Conservation (phyloP, 108 stramenopile genomes). For the Epithemia pelagica region DNA sequence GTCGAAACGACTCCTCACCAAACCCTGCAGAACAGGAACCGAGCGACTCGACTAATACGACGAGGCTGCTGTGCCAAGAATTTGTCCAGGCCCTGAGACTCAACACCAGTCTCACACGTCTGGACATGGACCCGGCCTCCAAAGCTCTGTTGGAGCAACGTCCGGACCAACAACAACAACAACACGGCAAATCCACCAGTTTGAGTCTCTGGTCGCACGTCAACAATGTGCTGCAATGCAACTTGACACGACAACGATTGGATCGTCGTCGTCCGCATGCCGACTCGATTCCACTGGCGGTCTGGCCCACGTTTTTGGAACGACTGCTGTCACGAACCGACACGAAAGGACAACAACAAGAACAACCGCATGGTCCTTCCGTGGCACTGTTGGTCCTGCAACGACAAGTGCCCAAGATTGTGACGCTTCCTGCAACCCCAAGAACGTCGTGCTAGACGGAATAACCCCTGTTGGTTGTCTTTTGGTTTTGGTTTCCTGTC, state of each 20-base stretch:
- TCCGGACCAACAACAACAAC: no score
- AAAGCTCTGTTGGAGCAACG: neutral
- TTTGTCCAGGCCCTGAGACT: neutral
- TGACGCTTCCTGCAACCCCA: no score
- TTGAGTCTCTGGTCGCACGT: no score
- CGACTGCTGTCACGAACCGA: neutral
- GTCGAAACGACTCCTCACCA: neutral
- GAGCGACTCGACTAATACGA: neutral
- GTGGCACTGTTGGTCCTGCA: neutral
- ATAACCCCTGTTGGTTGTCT: no score
- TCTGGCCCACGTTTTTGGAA: neutral
- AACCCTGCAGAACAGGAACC: neutral
- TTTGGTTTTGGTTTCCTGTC: no score
- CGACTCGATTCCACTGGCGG: neutral
- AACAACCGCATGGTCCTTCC: neutral
- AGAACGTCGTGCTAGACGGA: no score
- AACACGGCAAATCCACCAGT: no score
- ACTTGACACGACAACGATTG: neutral
- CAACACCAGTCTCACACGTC: neutral
- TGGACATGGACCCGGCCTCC: neutral
- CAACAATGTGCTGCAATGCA: neutral
- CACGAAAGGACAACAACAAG: neutral
- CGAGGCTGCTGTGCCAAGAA: neutral
- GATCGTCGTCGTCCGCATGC: neutral
- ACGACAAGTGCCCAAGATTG: neutral